Percentiles rank a stretch among this genome's conserved stretches.
phyloP scores from a whole-genome alignment of 2,329 filamentous ascomycete genomes.

The Didymella pinodella region DNA sequence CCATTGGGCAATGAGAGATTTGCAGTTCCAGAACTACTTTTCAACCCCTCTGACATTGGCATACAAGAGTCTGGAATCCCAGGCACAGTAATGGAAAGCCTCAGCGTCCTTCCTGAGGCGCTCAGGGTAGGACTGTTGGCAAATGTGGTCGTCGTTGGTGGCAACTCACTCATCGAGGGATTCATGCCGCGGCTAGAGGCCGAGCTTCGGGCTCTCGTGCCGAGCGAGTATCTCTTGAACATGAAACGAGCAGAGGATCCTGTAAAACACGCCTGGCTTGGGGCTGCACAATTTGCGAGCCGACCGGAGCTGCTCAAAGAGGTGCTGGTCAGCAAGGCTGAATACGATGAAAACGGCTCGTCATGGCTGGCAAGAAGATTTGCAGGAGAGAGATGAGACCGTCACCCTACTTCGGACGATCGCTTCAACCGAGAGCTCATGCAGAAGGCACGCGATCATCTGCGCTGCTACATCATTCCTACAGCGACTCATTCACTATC shows the following conservation, averaged over 20 bases:
- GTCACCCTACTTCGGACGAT: neutral
- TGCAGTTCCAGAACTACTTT: conserved; percentile 85
- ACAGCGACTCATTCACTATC: neutral
- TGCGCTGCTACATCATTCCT: neutral
- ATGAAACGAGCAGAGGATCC: conserved; percentile 72
- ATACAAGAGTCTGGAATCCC: conserved; percentile 83
- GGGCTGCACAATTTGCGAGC: conserved; percentile 78
- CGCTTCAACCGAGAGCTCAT: neutral
- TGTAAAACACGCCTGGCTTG: conserved; percentile 82
- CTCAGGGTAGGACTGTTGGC: conserved; percentile 84
- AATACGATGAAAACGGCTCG: conserved; percentile 86
- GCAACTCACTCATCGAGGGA: conserved; percentile 79
- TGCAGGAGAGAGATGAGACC: conserved; percentile 39
- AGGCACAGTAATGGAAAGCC: conserved; percentile 80
- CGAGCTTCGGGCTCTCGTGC: conserved; percentile 69
- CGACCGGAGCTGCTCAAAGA: conserved; percentile 70
- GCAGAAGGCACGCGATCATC: neutral
- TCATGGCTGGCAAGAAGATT: conserved; percentile 80
- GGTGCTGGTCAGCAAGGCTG: conserved; percentile 80
- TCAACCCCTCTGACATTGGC: conserved; percentile 84
- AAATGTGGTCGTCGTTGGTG: conserved; percentile 89
- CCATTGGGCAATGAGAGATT: conserved; percentile 94
- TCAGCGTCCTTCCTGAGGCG: conserved; percentile 78
- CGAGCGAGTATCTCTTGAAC: conserved; percentile 42
- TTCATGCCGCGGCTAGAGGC: conserved; percentile 79